Percentiles rank a stretch among this genome's conserved stretches.
phyloP scores from a whole-genome alignment of 2,329 filamentous ascomycete genomes.

The Fusarium acutatum region DNA sequence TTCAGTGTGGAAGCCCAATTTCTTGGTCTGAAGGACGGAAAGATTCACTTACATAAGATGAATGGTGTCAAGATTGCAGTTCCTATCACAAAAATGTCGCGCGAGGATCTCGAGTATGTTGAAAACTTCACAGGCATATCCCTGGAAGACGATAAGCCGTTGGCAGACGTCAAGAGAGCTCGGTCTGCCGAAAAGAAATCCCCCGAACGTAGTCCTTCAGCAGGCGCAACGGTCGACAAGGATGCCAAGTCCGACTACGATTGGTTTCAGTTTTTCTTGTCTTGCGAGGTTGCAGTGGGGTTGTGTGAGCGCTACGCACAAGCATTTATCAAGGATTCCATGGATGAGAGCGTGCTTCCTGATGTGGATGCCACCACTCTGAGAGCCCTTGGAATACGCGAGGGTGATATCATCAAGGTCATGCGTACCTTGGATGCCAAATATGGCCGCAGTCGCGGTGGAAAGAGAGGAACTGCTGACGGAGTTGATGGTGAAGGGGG shows the following conservation, averaged over 20 bases:
- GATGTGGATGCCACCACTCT: slow-evolving; percentile 87
- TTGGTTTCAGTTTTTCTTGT: slow-evolving; percentile 98
- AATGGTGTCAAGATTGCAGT: slow-evolving; percentile 99
- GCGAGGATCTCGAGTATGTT: slow-evolving; percentile 94
- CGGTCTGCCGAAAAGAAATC: slow-evolving; percentile 45
- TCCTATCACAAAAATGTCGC: slow-evolving; percentile 93
- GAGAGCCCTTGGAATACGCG: slow-evolving; percentile 89
- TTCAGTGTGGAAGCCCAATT: slow-evolving; percentile 99
- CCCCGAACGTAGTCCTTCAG: slow-evolving; percentile 46
- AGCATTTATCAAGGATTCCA: slow-evolving; percentile 88
- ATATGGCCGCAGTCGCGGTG: slow-evolving; percentile 66
- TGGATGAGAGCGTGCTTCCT: slow-evolving; percentile 92
- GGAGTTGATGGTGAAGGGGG: slow-evolving; percentile 72
- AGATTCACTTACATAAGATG: slow-evolving; percentile 96
- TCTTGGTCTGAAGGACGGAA: slow-evolving; percentile 90
- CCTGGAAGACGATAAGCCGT: slow-evolving; percentile 91
- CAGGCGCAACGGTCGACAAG: slow-evolving; percentile 70
- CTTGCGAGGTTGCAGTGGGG: slow-evolving; percentile 89
- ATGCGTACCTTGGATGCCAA: slow-evolving; percentile 89
- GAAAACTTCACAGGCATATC: slow-evolving; percentile 88
- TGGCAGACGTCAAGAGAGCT: slow-evolving; percentile 80
- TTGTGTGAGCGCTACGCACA: slow-evolving; percentile 94
- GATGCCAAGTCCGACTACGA: slow-evolving; percentile 81
- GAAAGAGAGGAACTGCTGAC: slow-evolving; percentile 51
- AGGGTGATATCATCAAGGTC: slow-evolving; percentile 95